These are phyloP conservation scores for Candida cerambycidarum DNA, from an alignment of 805 yeast genomes.

Conservation along the genomic window DNA sequence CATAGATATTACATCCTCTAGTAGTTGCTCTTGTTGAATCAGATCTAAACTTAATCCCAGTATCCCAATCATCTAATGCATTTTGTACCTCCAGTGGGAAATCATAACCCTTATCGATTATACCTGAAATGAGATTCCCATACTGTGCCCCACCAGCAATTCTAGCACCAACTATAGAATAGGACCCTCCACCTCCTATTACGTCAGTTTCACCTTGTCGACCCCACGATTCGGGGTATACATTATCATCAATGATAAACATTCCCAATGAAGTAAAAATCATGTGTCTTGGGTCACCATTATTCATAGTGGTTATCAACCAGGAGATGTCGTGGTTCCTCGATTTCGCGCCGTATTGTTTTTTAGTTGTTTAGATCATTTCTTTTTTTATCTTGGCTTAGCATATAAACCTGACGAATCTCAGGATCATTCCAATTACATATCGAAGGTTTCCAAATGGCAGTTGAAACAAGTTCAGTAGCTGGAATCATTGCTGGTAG, in stretches of 20 bases:
- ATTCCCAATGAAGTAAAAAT: constrained; percentile 50
- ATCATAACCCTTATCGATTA: constrained; percentile 79
- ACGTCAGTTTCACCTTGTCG: constrained; percentile 45
- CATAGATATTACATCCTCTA: constrained; percentile 78
- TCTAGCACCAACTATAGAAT: constrained; percentile 72
- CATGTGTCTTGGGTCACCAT: no score
- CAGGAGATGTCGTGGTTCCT: constrained; percentile 2
- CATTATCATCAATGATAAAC: constrained; percentile 88
- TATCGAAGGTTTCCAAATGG: constrained; percentile 1
- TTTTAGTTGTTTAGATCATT: no score
- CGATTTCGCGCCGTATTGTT: not conserved
- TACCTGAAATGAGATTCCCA: constrained; percentile 53
- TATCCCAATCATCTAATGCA: constrained; percentile 57
- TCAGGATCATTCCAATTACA: no score
- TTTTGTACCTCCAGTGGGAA: constrained; percentile 54
- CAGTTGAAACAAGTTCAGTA: constrained; percentile 35
- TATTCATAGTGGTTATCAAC: constrained; percentile 6
- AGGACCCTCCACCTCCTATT: constrained; percentile 91
- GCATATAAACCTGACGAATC: not conserved
- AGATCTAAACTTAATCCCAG: constrained; percentile 57
- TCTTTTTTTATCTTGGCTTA: not conserved
- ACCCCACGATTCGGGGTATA: constrained; percentile 43
- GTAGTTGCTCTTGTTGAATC: constrained; percentile 63
- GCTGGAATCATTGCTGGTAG: constrained; percentile 74
- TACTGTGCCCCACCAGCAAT: constrained; percentile 43